A percentile compares a stretch with the other conserved stretches of the same genome.
Evolutionary conservation across 176 grass and related monocot genomes (phyloP).

Genomic region (Tillandsia leiboldiana): DNA sequence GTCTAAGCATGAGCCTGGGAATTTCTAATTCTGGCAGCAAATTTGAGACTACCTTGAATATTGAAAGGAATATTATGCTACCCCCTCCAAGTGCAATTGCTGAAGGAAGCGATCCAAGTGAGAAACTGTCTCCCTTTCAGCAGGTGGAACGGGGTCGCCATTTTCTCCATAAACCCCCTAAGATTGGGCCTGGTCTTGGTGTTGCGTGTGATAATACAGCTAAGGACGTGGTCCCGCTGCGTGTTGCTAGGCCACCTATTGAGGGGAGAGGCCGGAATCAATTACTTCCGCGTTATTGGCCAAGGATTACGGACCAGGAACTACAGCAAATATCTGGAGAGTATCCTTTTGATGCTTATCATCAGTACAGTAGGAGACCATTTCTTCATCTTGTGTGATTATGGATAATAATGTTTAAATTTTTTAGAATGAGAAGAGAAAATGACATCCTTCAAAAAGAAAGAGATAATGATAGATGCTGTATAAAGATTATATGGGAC

Average conservation of each 20-base stretch:
- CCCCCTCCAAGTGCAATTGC: constrained; percentile 32
- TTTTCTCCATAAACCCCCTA: constrained; percentile 56
- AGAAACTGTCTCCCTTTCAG: constrained; percentile 42
- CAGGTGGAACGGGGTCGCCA: constrained; percentile 54
- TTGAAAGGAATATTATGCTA: constrained; percentile 42
- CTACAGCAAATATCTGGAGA: constrained; percentile 99
- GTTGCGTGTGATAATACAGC: constrained; percentile 44
- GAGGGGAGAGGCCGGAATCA: constrained; percentile 89
- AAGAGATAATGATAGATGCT: too few species aligned
- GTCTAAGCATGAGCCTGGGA: constrained; percentile 74
- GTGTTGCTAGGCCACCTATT: constrained; percentile 88
- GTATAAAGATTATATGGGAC: too few species aligned
- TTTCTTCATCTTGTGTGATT: too few species aligned
- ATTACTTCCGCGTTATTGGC: constrained; percentile 96
- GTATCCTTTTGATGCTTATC: constrained; percentile 43
- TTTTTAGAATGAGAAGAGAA: neutral
- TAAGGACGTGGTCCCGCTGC: constrained; percentile 65
- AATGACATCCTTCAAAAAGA: neutral
- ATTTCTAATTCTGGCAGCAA: constrained; percentile 47
- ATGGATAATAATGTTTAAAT: neutral
- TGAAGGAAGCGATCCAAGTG: constrained; percentile 53
- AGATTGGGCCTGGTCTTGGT: constrained; percentile 38
- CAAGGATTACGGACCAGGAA: constrained; percentile 98
- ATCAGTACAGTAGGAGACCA: too few species aligned
- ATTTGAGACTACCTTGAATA: constrained; percentile 40